Evolutionary conservation across 805 yeast species (phyloP).

Genomic region (Scheffersomyces lignosus): DNA sequence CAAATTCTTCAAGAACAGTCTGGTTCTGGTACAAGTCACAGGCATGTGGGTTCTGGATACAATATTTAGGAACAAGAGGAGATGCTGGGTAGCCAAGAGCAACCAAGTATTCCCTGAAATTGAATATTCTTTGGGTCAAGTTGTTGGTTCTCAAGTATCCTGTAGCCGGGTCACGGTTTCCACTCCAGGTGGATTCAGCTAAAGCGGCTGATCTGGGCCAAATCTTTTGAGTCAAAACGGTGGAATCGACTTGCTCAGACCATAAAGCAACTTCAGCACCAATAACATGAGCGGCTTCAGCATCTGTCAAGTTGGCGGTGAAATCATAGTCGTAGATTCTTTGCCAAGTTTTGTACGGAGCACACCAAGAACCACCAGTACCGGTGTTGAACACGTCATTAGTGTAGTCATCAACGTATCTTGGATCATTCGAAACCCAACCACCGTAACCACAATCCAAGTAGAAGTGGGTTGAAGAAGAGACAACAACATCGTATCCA

Average conservation of each 20-base stretch:
- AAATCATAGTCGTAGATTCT: constrained; percentile 38
- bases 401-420: constrained; percentile 24
- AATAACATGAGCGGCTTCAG: constrained; percentile 27
- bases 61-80: constrained; percentile 38
- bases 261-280: constrained; percentile 44
- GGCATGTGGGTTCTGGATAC: constrained; percentile 36
- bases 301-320: constrained; percentile 26
- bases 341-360: constrained; percentile 46
- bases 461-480: constrained; percentile 31
- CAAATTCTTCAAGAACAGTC: constrained; percentile 1
- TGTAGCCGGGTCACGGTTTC: constrained; percentile 28
- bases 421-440: constrained; percentile 34
- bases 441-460: constrained; percentile 45
- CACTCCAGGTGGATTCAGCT: constrained; percentile 43
- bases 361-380: constrained; percentile 41
- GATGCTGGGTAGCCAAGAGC: constrained; percentile 32
- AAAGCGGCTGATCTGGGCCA: constrained; percentile 46
- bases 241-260: constrained; percentile 38
- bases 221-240: constrained; percentile 26
- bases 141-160: constrained; percentile 28
- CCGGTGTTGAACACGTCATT: constrained; percentile 28
- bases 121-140: constrained; percentile 35
- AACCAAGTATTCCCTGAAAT: constrained; percentile 40
- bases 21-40: constrained; percentile 27
- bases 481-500: constrained; percentile 42